Evolutionary conservation across 768 basidiomycete genomes (phyloP).

Genomic region (Tylopilus cervinicoccineus): DNA sequence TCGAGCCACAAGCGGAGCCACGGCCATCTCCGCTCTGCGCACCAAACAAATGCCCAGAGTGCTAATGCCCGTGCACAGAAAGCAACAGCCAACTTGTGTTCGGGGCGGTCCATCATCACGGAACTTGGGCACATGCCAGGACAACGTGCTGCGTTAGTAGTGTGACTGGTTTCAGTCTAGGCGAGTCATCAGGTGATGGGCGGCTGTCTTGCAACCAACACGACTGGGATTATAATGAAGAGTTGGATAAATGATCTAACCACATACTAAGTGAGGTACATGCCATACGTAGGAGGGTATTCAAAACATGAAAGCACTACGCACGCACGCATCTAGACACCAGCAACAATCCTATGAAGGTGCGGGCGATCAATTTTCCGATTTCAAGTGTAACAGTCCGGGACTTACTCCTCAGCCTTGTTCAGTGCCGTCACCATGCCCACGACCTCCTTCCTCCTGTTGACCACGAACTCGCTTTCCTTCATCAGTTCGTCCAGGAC

Average conservation of each 20-base stretch:
- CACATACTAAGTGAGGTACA: conserved; percentile 17
- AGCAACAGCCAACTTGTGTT: too few relatives aligned
- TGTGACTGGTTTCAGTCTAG: neutral
- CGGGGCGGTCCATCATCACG: too few relatives aligned
- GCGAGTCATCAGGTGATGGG: neutral
- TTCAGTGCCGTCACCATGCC: conserved; percentile 92
- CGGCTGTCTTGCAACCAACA: neutral
- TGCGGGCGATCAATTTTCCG: conserved; percentile 9
- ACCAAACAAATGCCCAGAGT: too few relatives aligned
- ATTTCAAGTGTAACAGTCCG: neutral
- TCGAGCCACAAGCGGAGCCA: neutral
- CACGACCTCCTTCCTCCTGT: conserved; percentile 89
- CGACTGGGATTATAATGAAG: neutral
- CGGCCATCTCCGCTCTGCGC: too few relatives aligned
- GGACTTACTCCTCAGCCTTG: conserved; percentile 95
- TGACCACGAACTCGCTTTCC: conserved; percentile 88
- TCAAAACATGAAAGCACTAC: conserved; percentile 8
- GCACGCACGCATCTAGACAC: conserved; percentile 40
- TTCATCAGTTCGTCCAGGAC: conserved; percentile 93
- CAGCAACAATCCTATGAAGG: conserved; percentile 53
- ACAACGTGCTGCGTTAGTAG: neutral
- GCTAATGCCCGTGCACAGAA: too few relatives aligned
- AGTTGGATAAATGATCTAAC: conserved; percentile 17
- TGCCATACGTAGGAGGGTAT: conserved; percentile 28
- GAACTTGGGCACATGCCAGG: too few relatives aligned